Evolutionary conservation across 176 grass and related monocot genomes (phyloP).

Genomic region (Oryza nivara): DNA sequence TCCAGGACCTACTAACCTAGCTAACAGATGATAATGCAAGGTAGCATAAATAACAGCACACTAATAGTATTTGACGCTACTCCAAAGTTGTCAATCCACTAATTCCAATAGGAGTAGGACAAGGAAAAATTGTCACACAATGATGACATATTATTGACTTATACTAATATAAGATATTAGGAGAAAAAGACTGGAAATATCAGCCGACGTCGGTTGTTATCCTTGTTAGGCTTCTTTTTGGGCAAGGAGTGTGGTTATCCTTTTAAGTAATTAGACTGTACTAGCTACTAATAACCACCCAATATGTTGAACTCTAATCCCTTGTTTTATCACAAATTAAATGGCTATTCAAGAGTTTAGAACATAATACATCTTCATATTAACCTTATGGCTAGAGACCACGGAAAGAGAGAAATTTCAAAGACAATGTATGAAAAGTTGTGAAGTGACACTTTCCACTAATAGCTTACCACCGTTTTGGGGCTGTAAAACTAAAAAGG

Average conservation of each 20-base stretch:
- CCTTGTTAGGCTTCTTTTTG: background rate
- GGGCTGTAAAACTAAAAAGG: background rate
- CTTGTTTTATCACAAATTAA: slow-evolving; percentile 12
- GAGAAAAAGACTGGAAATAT: background rate
- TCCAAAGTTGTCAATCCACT: background rate
- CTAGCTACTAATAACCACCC: background rate
- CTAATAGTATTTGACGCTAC: background rate
- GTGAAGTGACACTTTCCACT: background rate
- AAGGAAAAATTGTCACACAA: background rate
- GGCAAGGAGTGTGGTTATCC: background rate
- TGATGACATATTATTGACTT: background rate
- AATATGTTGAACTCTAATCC: background rate
- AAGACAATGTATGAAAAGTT: background rate
- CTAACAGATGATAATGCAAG: background rate
- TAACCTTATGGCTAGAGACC: background rate
- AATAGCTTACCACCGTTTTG: background rate
- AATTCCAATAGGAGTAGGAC: background rate
- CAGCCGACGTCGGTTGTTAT: background rate
- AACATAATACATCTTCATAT: slow-evolving; percentile 2
- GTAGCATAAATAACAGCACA: background rate
- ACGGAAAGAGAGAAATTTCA: background rate
- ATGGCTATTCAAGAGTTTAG: background rate
- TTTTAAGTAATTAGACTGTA: too few relatives aligned
- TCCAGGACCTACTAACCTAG: background rate
- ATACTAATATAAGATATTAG: background rate